Base-by-base conservation (phyloP, 495 filamentous ascomycete genomes). In the Copromyces sp. region DNA sequence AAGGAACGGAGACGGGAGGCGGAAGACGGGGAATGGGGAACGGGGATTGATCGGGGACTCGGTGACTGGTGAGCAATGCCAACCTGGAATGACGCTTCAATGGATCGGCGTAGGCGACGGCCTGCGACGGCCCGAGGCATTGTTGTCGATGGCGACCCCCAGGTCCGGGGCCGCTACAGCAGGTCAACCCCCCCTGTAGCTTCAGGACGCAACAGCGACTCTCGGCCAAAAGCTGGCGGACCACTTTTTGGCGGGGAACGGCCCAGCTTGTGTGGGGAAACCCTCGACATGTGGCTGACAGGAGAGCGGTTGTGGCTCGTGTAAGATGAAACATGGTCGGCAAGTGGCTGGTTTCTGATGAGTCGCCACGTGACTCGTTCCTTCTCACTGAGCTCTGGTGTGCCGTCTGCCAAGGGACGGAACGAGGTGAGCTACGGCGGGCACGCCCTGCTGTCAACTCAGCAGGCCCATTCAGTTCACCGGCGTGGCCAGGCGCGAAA, bases 61-160 rank as follows among this genome's bases (percentile, higher is more conserved):
- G 29, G 53, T 61, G 53, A 61, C 53, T 61, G 47, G 24, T 59
- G 24, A 59, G 47, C 47, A 59, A 59, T 59, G 47, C 45, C 45
- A 53, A 24, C 24, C 24, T 24, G 24, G 24, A 24, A 61, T 61
- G 53, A 61, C 53, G 53, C 29, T 61, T 32, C 45, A 53, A 53
- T 53, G 45, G 45, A 53, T 53, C 45, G 45, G 29, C 45, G 20
- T 35, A 32, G 29, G 75, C 72, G 71, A 75, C 78, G 78, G 78
- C 71, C 77, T 78, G 76, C 69, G 69, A 72, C 79, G 79, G 79
- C 79, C 79, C 79, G 76, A 78, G 79, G 79, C 75, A 61, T 32
- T 32, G 2, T 61, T 24, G 45, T 53, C 53, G 24, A 61, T 35
- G 53, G 53, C 53, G 53, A 61, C 47, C 47, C 47, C 47, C 29